Base-by-base conservation (phyloP, 2,329 filamentous ascomycete genomes). In the Ceratocystis alfenasii region DNA sequence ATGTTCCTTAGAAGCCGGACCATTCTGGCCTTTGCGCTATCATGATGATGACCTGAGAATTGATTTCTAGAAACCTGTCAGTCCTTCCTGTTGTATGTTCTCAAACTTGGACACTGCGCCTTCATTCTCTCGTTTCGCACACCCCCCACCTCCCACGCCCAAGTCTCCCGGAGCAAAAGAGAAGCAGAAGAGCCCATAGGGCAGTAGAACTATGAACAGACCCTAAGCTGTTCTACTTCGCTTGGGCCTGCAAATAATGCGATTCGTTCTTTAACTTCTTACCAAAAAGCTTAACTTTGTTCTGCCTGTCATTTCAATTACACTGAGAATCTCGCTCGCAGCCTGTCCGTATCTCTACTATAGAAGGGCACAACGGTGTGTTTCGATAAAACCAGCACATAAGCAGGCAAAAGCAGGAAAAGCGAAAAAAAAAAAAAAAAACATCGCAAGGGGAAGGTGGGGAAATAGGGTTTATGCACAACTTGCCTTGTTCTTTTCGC, bases 251-350 rank as follows among this genome's bases (percentile, higher is more conserved):
- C 46, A n/a, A n/a, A 50, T 50, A 50, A 7, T n/a, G 46, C 17
- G 17, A 22, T 28, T 57, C 25, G 17, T 33, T 57, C 7, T 30
- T 57, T 33, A 36, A 57, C 25, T 17, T 57, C 53, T 57, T 7
- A 57, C 53, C 25, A 57, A 33, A 57, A 57, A 57, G 53, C 53
- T 57, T 57, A 57, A 57, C 28, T 57, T 57, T 57, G 53, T 57
- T 57, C 25, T 57, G 28, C 12, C 53, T 57, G 53, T 57, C 53
- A 57, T 57, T 30, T 57, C 53, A 57, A 57, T 57, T 57, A 57
- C 53, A 33, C 53, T 36, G 12, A 17, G 7, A 57, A 57, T 57
- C 53, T 57, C 53, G 30, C 30, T 12, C 33, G 8, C 50, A 30
- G 2, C 25, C 50, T 15, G 28, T 17, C 28, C 12, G 28, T 57